These are phyloP conservation scores for Chlamydomonas eustigma DNA, from an alignment of 139 green algal genomes.

Conservation along the genomic window DNA sequence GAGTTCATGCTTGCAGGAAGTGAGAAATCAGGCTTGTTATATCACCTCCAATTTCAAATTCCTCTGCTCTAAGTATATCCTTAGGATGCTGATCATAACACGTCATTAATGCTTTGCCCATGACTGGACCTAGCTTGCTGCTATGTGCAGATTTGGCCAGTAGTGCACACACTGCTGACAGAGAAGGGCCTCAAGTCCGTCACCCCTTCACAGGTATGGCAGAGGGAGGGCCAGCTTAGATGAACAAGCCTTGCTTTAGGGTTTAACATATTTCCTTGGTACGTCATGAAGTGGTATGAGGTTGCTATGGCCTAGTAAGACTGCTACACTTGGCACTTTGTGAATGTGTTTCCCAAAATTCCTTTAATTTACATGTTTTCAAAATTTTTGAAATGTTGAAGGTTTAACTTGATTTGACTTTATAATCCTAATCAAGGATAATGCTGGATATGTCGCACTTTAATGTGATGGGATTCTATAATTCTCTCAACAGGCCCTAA, in stretches of 20 bases:
- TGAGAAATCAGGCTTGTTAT: not conserved
- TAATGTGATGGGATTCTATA: too few relatives aligned
- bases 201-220: constrained; percentile 29
- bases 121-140: not conserved
- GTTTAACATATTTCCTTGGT: not conserved
- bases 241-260: not conserved
- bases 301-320: not conserved
- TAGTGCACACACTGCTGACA: constrained; percentile 31
- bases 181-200: constrained; percentile 32
- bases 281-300: not conserved
- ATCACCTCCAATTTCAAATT: not conserved
- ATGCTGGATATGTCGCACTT: too few relatives aligned
- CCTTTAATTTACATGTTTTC: too few relatives aligned
- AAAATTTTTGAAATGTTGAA: too few relatives aligned
- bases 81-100: not conserved
- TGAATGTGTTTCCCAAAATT: too few relatives aligned
- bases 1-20: not conserved
- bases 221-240: not conserved
- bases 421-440: too few relatives aligned
- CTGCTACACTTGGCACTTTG: not conserved
- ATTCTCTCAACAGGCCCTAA: constrained; percentile 16
- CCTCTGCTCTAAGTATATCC: not conserved
- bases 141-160: constrained; percentile 46
- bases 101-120: not conserved
- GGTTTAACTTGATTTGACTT: too few relatives aligned